Conservation (phyloP, 176 grass and related monocot genomes). For the Triticum urartu region DNA sequence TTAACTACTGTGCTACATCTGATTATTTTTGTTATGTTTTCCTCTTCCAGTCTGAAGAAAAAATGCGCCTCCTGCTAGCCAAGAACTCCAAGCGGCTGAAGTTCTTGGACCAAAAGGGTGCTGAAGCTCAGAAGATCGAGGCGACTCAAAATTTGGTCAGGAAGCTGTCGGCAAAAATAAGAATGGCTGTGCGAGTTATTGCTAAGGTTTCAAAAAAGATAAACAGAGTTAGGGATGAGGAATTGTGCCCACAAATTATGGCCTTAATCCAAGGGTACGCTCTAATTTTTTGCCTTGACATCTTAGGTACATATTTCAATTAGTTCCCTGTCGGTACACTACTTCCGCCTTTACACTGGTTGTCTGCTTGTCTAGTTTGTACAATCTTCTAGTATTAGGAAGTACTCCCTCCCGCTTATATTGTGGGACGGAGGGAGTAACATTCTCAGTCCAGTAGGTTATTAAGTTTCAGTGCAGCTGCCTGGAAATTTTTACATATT, state of each 20-base stretch:
- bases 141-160: conserved; percentile 49
- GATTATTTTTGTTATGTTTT: conserved; percentile 15
- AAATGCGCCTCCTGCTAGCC: conserved; percentile 70
- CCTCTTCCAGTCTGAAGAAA: conserved; percentile 70
- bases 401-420: no score
- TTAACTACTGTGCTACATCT: background rate
- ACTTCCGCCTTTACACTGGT: background rate
- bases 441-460: background rate
- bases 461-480: background rate
- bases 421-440: background rate
- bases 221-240: conserved; percentile 79
- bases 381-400: background rate
- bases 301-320: background rate
- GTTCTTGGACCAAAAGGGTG: conserved; percentile 65
- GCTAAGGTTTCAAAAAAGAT: conserved; percentile 76
- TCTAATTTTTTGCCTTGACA: background rate
- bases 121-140: conserved; percentile 73
- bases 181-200: conserved; percentile 66
- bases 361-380: conserved; percentile 2
- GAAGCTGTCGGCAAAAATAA: conserved; percentile 67
- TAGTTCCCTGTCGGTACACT: background rate
- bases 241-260: conserved; percentile 72
- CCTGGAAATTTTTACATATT: background rate
- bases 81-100: conserved; percentile 72
- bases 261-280: conserved; percentile 77